A percentile compares a stretch with the other conserved stretches of the same genome.
Evolutionary conservation across 768 basidiomycete species (phyloP).

Genomic region (Psilocybe cubensis): DNA sequence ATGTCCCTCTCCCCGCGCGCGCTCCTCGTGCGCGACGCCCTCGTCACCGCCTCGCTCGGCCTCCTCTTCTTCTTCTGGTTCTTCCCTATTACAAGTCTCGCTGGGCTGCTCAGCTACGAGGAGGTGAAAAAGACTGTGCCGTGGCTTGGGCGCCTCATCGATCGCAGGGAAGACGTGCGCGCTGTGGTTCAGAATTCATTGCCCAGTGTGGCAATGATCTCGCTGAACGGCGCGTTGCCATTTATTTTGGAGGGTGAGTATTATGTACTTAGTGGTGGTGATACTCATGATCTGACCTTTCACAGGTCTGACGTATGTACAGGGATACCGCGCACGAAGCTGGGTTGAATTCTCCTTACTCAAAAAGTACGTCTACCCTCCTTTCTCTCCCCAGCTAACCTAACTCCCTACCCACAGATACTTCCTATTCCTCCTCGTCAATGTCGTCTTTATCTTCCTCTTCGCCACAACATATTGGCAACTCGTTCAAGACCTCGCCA

Average conservation of each 20-base stretch:
- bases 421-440: conserved; percentile 88
- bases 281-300: conserved; percentile 11
- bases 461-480: conserved; percentile 92
- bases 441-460: conserved; percentile 94
- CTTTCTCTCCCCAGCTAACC: neutral
- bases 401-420: conserved; percentile 59
- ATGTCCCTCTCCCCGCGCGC: conserved; percentile 68
- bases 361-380: conserved; percentile 68
- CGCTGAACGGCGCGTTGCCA: conserved; percentile 86
- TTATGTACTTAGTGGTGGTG: conserved; percentile 3
- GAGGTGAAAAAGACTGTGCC: conserved; percentile 93
- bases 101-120: conserved; percentile 86
- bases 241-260: conserved; percentile 83
- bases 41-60: conserved; percentile 72
- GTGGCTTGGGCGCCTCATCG: conserved; percentile 85
- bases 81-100: conserved; percentile 87
- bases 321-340: conserved; percentile 88
- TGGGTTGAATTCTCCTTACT: conserved; percentile 93
- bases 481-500: conserved; percentile 87
- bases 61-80: conserved; percentile 90
- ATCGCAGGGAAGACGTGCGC: conserved; percentile 75
- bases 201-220: conserved; percentile 89
- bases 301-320: conserved; percentile 74
- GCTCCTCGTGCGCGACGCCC: conserved; percentile 65
- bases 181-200: conserved; percentile 95